Percentiles rank a stretch among this genome's conserved stretches.
Conservation (phyloP, 2,329 filamentous ascomycete genomes). For the Aspergillus tamarii region DNA sequence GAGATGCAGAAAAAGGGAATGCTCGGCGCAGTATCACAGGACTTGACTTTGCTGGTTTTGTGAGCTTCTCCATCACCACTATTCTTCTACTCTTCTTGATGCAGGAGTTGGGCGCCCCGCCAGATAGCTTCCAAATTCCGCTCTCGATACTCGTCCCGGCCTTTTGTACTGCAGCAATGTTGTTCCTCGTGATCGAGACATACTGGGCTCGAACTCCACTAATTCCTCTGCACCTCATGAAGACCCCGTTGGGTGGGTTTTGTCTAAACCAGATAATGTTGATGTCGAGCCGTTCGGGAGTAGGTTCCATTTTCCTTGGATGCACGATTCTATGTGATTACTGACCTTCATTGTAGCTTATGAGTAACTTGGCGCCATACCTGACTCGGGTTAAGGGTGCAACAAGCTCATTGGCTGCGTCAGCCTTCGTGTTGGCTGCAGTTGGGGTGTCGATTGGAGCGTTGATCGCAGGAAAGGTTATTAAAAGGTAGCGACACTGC, state of each 20-base stretch:
- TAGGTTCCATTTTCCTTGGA: slow-evolving; percentile 6
- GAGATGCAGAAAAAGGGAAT: background rate
- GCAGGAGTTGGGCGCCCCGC: background rate
- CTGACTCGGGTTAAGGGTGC: slow-evolving; percentile 21
- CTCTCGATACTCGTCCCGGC: background rate
- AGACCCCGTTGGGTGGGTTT: slow-evolving; percentile 12
- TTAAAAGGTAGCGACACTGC: slow-evolving; percentile 18
- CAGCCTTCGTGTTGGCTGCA: slow-evolving; percentile 9
- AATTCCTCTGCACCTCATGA: slow-evolving; percentile 21
- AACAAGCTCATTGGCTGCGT: slow-evolving; percentile 17
- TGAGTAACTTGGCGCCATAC: slow-evolving; percentile 20
- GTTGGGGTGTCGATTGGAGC: slow-evolving; percentile 18
- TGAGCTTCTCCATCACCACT: slow-evolving; percentile 10
- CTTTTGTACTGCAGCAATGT: background rate
- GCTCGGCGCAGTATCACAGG: background rate
- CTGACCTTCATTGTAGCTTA: slow-evolving; percentile 7
- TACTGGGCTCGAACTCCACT: slow-evolving; percentile 23
- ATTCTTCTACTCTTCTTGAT: slow-evolving; percentile 13
- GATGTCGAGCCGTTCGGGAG: slow-evolving; percentile 15
- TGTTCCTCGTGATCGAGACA: slow-evolving; percentile 20
- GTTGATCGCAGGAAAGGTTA: slow-evolving; percentile 10
- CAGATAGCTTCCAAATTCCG: background rate
- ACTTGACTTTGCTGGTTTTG: slow-evolving; percentile 18
- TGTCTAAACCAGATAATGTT: slow-evolving; percentile 20
- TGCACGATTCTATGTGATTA: background rate